Base-by-base conservation (phyloP, 1,284 basidiomycete species). In the Fomes fomentarius region DNA sequence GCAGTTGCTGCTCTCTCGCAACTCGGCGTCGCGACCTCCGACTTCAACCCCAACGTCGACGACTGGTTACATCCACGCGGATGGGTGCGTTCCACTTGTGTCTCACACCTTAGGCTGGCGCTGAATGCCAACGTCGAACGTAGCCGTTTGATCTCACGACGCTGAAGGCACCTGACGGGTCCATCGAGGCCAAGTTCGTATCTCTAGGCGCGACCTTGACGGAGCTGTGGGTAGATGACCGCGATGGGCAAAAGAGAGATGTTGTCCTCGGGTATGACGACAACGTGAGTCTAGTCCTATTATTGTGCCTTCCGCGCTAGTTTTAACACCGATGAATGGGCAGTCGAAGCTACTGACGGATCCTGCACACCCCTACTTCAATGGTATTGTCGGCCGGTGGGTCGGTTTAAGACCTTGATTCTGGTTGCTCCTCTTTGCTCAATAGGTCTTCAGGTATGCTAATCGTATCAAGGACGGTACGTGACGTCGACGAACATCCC, bases 211-310 rank as follows among this genome's bases (percentile, higher is more conserved):
- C 79, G 30, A 80, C 78, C 0, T 61, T 82, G 65, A 78, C 77
- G 2, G 76, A 80, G 58, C 65, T 82, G 3, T 78, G 76, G 77
- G 78, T 82, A 5, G 79, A 77, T 54, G 79, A 81, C 60, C 76
- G 71, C 63, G 57, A 69, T 54, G 79, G 79, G 4, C 68, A 73
- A 35, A 57, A 68, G 8, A 70, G 76, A 41, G 78, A 82, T 64
- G 72, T 83, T 15, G 69, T 83, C 35, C 67, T 80, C 2, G 80
- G 81, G 1, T 82, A 81, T 55, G 80, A 82, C 57, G 76, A 83
- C 55, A 76, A 77, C 57, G 79, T 78, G 48, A 28, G 72, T 61
- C 12, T 35, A 2, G 34, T 17, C 25, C 22, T 24, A 10, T 17
- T 37, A 14, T 15, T 17, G 3, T 19, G n/a, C n/a, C n/a, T n/a